Base-by-base conservation (phyloP, 352 stramenopile species). In the Globisporangium paroecandrum region DNA sequence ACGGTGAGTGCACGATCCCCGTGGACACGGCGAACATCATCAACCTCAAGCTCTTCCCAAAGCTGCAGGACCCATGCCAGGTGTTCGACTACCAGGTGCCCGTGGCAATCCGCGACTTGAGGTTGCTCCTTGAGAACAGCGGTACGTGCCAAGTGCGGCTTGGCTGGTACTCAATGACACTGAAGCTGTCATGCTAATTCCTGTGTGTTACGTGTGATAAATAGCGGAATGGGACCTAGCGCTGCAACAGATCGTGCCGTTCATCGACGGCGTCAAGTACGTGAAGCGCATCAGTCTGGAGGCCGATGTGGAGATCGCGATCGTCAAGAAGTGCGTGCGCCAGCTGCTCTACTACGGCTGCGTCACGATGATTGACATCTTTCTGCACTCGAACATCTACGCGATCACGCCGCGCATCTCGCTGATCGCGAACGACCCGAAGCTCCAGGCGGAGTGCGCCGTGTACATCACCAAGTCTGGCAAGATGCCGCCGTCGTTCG, bases 371-470 rank as follows among this genome's bases (percentile, higher is more conserved):
- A 93, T 96, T 56, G 90, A 97, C 68, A 96, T 97, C 67, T 97
- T 97, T 64, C 71, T 95, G 53, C 87, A 97, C 75, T 91, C 85
- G 10, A 97, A 97, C 72, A 93, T 96, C 55, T 97, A 97, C 73
- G 78, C 81, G 7, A 89, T 80, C 10, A 93, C 85, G 4, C 72
- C 75, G 24, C 78, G 81, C 60, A 93, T 96, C 54, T 69, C 80
- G 13, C 55, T 64, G 4, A 71, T 96, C 22, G 79, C 83, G 8
- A 83, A 80, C 38, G 79, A 94, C 29, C 58, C 69, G 2, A 82
- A 87, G 67, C 69, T 96, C 15, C 85, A 94, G 69, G 81, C 76
- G 15, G 85, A 89, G 54, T 96, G 88, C 54, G 78, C 88, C 10
- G 69, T 84, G 64, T 96, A 96, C 73, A 85, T 96, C 59, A 82